Base-by-base conservation (phyloP, 2,329 filamentous ascomycete species). In the Claviceps monticola region DNA sequence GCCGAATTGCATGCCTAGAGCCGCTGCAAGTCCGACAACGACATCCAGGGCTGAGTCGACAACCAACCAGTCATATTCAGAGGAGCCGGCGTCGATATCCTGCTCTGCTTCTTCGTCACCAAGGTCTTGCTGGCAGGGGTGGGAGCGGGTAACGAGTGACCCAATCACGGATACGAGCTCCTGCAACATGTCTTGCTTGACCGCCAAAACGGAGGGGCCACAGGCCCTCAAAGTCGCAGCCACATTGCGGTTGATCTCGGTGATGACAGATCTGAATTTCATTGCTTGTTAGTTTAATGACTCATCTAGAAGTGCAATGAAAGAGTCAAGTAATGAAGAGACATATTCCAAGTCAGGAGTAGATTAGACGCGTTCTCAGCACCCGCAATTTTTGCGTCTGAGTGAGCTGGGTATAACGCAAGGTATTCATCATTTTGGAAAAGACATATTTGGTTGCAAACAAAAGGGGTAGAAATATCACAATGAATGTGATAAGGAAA, bases 331-430 rank as follows among this genome's bases (percentile, higher is more conserved):
- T 3, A 53, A 44, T 56, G 60, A 54, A 56, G 59, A 57, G 29
- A 8, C 16, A 41, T 46, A 16, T 34, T 43, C 51, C 51, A 55
- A 59, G 60, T 66, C 64, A 67, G 65, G 57, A 62, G 63, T 63
- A 66, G 68, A 71, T 71, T 62, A 68, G 57, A 69, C 69, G 88
- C 74, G 71, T 94, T 93, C 83, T 83, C 88, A 88, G 86, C 88
- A 95, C 82, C 73, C 82, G 82, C 86, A 53, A 81, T 72, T 73
- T 78, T 78, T 73, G 87, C 83, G 84, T 97, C 86, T 87, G 88
- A 95, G 90, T 96, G 91, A 96, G 90, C 90, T 96, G 90, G 89
- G 91, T 91, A 80, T 91, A 90, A 90, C 88, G 87, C 82, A 80
- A 74, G 70, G 74, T 79, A 75, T 71, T 95, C 89, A 96, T 96